phyloP scores from a whole-genome alignment of 1,139 yeast species.

The Yamadazyma dendronema region DNA sequence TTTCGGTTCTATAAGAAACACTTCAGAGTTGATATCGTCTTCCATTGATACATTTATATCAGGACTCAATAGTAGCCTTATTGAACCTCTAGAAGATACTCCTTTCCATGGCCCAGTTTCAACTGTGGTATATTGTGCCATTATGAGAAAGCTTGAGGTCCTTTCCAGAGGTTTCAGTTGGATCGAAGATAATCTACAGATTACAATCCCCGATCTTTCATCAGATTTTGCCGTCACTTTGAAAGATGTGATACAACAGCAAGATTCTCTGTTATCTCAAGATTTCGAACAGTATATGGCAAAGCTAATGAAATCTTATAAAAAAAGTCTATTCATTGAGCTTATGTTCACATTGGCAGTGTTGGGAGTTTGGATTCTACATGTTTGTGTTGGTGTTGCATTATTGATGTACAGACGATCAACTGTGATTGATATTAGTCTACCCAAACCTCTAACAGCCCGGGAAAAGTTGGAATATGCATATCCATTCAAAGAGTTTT shows the following conservation, averaged over 20 bases:
- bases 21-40: conserved; percentile 45
- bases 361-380: conserved; percentile 48
- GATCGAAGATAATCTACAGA: conserved; percentile 64
- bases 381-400: conserved; percentile 36
- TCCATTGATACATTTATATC: conserved; percentile 45
- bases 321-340: conserved; percentile 40
- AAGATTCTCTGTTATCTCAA: not conserved
- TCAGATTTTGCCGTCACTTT: not conserved
- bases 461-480: conserved; percentile 28
- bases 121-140: conserved; percentile 71
- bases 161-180: conserved; percentile 75
- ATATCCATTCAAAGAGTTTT: conserved; percentile 28
- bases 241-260: not conserved
- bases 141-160: conserved; percentile 66
- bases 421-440: conserved; percentile 20
- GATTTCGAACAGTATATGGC: conserved; percentile 4
- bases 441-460: conserved; percentile 30
- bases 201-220: conserved; percentile 50
- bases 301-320: conserved; percentile 27
- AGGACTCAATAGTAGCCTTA: conserved; percentile 28
- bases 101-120: conserved; percentile 62
- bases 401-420: conserved; percentile 7
- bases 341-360: conserved; percentile 43
- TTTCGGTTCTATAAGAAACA: conserved; percentile 62
- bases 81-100: conserved; percentile 60